Base-by-base conservation (phyloP, 306 rosid genomes). In the Sophora flavescens region DNA sequence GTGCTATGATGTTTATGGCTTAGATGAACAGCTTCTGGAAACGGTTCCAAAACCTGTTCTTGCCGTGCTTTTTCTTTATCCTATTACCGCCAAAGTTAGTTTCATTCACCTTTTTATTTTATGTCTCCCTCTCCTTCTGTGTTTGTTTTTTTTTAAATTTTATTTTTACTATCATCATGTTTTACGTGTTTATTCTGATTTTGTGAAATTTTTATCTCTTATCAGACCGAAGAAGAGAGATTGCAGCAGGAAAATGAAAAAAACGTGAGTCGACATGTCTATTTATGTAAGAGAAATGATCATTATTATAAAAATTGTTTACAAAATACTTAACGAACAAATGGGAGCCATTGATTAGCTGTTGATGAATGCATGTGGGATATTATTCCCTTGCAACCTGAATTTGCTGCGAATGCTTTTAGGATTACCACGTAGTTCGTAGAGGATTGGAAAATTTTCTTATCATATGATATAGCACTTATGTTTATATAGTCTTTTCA, bases 11-110 rank as follows among this genome's bases (percentile, higher is more conserved):
- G 98, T 96, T 48, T 96, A 87, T 53, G 99, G 97, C 35, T 87
- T 96, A 82, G 98, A 89, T 65, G 91, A 86, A 54, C 96, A 83
- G 80, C 98, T 96, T 76, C 75, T 93, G 80, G 91, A 93, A 81
- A 91, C 92, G 97, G 99, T 96, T 81, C 98, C 99, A 1, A 87
- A 89, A 81, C 98, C 99, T 54, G 99, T 96, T 74, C 88, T 92
- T 42, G 98, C 98, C 13, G 97, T 96, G 77, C 86, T 96, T 76
- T 93, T 96, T 73, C 99, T 96, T 66, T 96, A 92, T 84, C 99
- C 99, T 41, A 6, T 89, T 64, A 92, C 97, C 13, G 3, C 85
- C 39, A 63, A 89, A 97, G 99, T 96, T 76, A 12, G 26, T 84
- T 76, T 79, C 22, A 28, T 52, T n/a, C 50, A 32, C 5, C 38